Percentiles rank a stretch among this genome's conserved stretches.
These are phyloP conservation scores for Aureobasidium sp. DNA, from an alignment of 2,329 filamentous ascomycete genomes.

Conservation along the genomic window DNA sequence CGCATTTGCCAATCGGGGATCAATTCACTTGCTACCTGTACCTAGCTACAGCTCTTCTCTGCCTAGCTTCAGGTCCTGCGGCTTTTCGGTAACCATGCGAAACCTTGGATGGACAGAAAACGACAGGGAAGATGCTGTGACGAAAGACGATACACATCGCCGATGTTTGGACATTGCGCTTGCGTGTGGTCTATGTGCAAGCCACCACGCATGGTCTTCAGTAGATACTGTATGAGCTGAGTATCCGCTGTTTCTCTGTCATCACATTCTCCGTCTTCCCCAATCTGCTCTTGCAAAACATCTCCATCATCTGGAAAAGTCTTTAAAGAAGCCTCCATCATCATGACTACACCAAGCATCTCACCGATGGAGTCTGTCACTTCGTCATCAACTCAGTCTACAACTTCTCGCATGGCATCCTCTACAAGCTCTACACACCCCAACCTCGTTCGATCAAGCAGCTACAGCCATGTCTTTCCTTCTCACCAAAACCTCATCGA, in stretches of 20 bases:
- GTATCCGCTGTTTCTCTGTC: not conserved
- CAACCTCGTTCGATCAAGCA: not conserved
- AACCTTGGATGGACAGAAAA: not conserved
- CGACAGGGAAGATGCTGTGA: constrained; percentile 1
- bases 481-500: not conserved
- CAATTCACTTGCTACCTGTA: not conserved
- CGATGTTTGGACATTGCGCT: not conserved
- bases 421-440: not conserved
- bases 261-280: not conserved
- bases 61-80: constrained; percentile 1
- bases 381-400: not conserved
- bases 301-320: not conserved
- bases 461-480: not conserved
- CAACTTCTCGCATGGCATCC: not conserved
- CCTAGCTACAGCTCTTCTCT: not conserved
- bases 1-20: not conserved
- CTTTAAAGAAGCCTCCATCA: not conserved
- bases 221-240: not conserved
- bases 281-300: not conserved
- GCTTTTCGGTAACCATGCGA: not conserved
- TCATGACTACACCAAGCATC: not conserved
- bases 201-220: not conserved
- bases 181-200: not conserved
- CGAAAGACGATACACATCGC: not conserved
- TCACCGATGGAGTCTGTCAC: constrained; percentile 2